These are phyloP conservation scores for Peterozyma xylosa DNA, from an alignment of 805 yeast genomes.

Conservation along the genomic window DNA sequence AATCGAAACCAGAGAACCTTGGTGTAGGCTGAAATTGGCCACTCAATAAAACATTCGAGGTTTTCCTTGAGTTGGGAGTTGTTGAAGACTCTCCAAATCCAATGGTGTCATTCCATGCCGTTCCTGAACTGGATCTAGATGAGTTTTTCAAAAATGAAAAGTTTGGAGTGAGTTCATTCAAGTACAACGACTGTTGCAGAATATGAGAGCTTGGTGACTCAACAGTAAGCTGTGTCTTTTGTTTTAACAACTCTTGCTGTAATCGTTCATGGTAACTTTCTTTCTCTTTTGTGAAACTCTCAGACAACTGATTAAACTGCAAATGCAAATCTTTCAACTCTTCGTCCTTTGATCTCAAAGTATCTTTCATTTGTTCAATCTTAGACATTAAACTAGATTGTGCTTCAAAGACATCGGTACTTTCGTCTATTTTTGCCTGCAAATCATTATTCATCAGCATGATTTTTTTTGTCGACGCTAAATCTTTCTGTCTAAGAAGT, in stretches of 20 bases:
- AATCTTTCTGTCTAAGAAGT: slow-evolving; percentile 22
- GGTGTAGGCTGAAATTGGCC: neutral
- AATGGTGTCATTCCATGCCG: slow-evolving; percentile 24
- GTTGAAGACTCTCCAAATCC: slow-evolving; percentile 41
- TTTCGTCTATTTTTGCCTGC: slow-evolving; percentile 21
- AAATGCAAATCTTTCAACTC: slow-evolving; percentile 15
- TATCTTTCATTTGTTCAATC: slow-evolving; percentile 15
- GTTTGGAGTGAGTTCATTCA: slow-evolving; percentile 18
- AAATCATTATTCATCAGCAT: slow-evolving; percentile 27
- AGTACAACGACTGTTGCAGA: slow-evolving; percentile 14
- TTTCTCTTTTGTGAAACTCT: slow-evolving; percentile 23
- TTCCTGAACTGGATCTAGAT: slow-evolving; percentile 18
- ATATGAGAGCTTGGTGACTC: slow-evolving; percentile 7
- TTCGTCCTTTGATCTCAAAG: slow-evolving; percentile 15
- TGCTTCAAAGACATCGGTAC: slow-evolving; percentile 17
- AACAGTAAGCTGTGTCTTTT: slow-evolving; percentile 12
- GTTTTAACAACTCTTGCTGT: slow-evolving; percentile 18
- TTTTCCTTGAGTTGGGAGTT: slow-evolving; percentile 25
- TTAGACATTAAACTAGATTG: slow-evolving; percentile 14
- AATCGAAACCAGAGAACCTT: too few relatives aligned
- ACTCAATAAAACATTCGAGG: slow-evolving; percentile 6
- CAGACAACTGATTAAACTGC: slow-evolving; percentile 19
- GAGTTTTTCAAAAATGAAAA: slow-evolving; percentile 12
- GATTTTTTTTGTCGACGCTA: slow-evolving; percentile 18
- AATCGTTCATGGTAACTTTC: slow-evolving; percentile 15